Percentiles rank a stretch among this genome's conserved stretches.
These are phyloP conservation scores for Ilyonectria sp. DNA, from an alignment of 2,329 filamentous ascomycete genomes.

Conservation along the genomic window DNA sequence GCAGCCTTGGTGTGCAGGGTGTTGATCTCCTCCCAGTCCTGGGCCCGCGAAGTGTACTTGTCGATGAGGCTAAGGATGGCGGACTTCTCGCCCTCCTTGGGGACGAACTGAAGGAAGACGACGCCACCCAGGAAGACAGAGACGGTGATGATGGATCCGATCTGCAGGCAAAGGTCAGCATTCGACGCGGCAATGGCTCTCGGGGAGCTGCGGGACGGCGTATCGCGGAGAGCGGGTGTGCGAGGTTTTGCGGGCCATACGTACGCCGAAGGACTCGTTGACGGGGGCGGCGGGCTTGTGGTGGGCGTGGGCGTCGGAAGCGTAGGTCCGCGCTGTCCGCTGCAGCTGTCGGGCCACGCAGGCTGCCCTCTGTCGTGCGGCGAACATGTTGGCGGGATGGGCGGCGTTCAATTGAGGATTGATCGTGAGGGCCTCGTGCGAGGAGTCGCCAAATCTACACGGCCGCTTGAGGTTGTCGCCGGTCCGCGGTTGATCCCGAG, in stretches of 20 bases:
- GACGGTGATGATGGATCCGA: conserved; percentile 63
- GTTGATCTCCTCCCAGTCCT: conserved; percentile 68
- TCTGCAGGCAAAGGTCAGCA: conserved; percentile 54
- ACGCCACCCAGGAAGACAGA: conserved; percentile 61
- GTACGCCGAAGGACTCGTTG: conserved; percentile 71
- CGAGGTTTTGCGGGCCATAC: conserved; percentile 50
- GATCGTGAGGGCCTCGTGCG: conserved; percentile 46
- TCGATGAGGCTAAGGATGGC: conserved; percentile 62
- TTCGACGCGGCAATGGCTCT: conserved; percentile 18
- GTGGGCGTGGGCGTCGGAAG: conserved; percentile 67
- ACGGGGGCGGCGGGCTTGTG: conserved; percentile 63
- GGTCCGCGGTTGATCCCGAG: conserved; percentile 40
- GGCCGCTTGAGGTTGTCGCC: conserved; percentile 49
- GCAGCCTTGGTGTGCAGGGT: conserved; percentile 65
- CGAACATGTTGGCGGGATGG: conserved; percentile 55
- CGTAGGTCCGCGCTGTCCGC: conserved; percentile 64
- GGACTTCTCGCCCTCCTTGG: conserved; percentile 66
- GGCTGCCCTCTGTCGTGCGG: conserved; percentile 63
- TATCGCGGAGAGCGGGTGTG: conserved; percentile 16
- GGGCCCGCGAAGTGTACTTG: conserved; percentile 63
- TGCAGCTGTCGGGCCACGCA: conserved; percentile 55
- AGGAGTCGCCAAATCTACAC: conserved; percentile 43
- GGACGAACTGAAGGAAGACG: conserved; percentile 65
- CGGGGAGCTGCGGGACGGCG: not conserved
- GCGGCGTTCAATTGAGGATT: conserved; percentile 53